Base-by-base conservation (phyloP, 1,284 basidiomycete species). In the Athelia psychrophila region DNA sequence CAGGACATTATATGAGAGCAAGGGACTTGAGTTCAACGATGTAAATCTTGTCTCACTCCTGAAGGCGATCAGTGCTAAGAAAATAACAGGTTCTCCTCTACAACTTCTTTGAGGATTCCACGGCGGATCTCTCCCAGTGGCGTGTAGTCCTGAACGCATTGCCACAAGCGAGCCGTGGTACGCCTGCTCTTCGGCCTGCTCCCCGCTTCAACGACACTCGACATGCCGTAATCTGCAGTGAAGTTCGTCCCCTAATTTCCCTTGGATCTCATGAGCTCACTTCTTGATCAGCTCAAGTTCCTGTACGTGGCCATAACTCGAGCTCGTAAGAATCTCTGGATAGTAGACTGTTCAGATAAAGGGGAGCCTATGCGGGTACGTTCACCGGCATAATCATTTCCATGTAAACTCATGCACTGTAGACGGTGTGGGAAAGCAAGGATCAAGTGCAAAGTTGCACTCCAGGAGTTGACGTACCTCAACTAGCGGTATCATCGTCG, bases 1-100 rank as follows among this genome's bases (percentile, higher is more conserved):
- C 50, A 88, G 86, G 71, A 89, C 87, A 0, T 63, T 88, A 0
- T 86, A 86, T 54, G 84, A 90, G 48, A 83, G 80, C 72, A 90
- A 90, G 63, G 87, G 88, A 1, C 68, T 88, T 0, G 87, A 88
- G 60, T 88, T 88, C 59, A 77, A 88, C 56, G 86, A 88, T 52
- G 84, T 85, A 53, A 51, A 75, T 60, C 5, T 32, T 15, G 13
- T 10, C 19, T 18, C 36, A n/a, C n/a, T 5, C 38, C 9, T 42
- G 8, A 16, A 19, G 49, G 46, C 44, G 8, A 23, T 49, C 25
- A 27, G 13, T 27, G 38, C 33, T 50, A 22, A 49, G 46, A 47
- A 44, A 19, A 46, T 16, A 45, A 44, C 58, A 88, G 84, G 86
- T 90, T 3, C 68, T 90, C 2, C 61, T 90, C 1, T 88, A 82